Evolutionary conservation across 2,329 filamentous ascomycete genomes (phyloP).

Genomic region (Colletotrichum spinosum): DNA sequence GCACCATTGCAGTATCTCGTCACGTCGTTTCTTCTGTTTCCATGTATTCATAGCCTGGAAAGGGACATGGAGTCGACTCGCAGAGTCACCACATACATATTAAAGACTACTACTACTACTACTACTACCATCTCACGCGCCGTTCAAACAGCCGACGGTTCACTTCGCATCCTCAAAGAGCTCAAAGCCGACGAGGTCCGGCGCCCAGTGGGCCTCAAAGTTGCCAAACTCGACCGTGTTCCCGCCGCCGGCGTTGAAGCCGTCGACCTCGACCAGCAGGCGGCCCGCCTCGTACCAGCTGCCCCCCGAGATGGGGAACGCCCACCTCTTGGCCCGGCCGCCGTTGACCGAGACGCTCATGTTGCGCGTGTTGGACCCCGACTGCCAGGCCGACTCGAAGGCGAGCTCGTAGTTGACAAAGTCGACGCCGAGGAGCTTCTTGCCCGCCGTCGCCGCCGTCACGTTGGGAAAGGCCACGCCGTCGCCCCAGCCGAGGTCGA

Average conservation of each 20-base stretch:
- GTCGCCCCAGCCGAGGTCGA: slow-evolving; percentile 49
- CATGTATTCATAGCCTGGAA: too few relatives aligned
- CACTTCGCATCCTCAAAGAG: slow-evolving; percentile 9
- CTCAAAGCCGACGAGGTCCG: slow-evolving; percentile 58
- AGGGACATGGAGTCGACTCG: too few relatives aligned
- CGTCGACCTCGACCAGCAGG: slow-evolving; percentile 56
- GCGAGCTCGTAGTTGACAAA: slow-evolving; percentile 66
- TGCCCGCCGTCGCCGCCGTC: slow-evolving; percentile 43
- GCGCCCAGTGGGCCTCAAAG: slow-evolving; percentile 44
- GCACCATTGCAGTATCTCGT: too few relatives aligned
- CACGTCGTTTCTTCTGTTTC: too few relatives aligned
- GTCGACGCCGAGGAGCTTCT: slow-evolving; percentile 58
- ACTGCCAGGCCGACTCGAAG: slow-evolving; percentile 42
- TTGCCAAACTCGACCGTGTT: slow-evolving; percentile 51
- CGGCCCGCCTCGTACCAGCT: slow-evolving; percentile 63
- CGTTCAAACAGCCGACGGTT: too few relatives aligned
- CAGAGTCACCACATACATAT: not conserved
- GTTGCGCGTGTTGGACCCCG: slow-evolving; percentile 61
- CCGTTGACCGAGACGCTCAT: slow-evolving; percentile 62
- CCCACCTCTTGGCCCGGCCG: slow-evolving; percentile 54
- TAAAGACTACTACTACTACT: not conserved
- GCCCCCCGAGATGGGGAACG: slow-evolving; percentile 61
- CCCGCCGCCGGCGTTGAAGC: slow-evolving; percentile 54
- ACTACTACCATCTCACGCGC: too few relatives aligned
- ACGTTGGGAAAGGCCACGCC: slow-evolving; percentile 51